A percentile compares a stretch with the other conserved stretches of the same genome.
phyloP scores from a whole-genome alignment of 306 rosid genomes.

The Pachyrhizus erosus region DNA sequence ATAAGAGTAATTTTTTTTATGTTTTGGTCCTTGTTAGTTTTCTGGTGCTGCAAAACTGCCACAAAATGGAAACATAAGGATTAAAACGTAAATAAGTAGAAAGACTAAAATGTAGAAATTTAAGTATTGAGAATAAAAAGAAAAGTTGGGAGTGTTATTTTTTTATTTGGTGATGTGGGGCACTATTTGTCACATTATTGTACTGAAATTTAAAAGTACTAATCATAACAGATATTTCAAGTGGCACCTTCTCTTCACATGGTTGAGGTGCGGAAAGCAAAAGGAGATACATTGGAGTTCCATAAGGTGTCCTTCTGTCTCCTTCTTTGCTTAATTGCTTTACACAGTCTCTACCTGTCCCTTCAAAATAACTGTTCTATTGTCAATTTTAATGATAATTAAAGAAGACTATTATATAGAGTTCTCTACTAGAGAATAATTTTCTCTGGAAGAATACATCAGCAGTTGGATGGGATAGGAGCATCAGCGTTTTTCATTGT shows the following conservation, averaged over 20 bases:
- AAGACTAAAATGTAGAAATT: too few relatives aligned
- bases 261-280: constrained; percentile 97
- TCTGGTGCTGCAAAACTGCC: too few relatives aligned
- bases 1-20: too few relatives aligned
- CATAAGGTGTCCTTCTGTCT: constrained; percentile 68
- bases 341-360: background rate
- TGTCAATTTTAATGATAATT: background rate
- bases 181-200: constrained; percentile 9
- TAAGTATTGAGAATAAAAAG: too few relatives aligned
- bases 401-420: background rate
- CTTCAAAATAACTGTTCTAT: background rate
- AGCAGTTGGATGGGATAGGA: background rate
- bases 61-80: too few relatives aligned
- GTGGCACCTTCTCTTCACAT: constrained; percentile 98
- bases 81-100: too few relatives aligned
- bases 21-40: too few relatives aligned
- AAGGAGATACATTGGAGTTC: constrained; percentile 98
- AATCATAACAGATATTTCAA: constrained; percentile 78
- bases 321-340: background rate
- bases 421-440: too few relatives aligned
- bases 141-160: background rate
- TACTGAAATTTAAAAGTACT: constrained; percentile 7
- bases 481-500: background rate
- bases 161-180: background rate
- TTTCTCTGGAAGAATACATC: background rate